These are phyloP conservation scores for Marasmius fiardii DNA, from an alignment of 1,284 basidiomycete genomes.

Conservation along the genomic window DNA sequence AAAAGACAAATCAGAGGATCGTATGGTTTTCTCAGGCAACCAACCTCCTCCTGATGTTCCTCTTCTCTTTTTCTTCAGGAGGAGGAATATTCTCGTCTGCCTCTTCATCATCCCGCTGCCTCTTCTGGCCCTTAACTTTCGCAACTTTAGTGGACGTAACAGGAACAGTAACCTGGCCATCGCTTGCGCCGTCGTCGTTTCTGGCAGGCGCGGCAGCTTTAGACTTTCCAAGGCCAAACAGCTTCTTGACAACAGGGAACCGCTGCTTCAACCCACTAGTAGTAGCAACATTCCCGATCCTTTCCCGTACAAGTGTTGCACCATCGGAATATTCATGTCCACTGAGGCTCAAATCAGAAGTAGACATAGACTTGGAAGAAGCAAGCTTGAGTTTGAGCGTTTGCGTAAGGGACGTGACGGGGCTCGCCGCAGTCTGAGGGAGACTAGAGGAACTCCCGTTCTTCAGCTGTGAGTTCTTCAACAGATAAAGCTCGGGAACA, in stretches of 20 bases:
- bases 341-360: background rate
- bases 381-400: background rate
- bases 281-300: background rate
- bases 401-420: background rate
- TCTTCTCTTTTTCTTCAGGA: background rate
- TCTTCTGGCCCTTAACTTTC: background rate
- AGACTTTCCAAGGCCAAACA: background rate
- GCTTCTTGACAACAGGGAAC: background rate
- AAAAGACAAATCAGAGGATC: too few relatives aligned
- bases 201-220: background rate
- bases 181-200: background rate
- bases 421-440: background rate
- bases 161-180: background rate
- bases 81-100: background rate
- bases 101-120: background rate
- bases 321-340: background rate
- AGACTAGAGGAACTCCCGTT: background rate
- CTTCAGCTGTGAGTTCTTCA: background rate
- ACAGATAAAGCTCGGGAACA: background rate
- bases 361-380: background rate
- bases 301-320: background rate
- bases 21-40: background rate
- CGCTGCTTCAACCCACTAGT: background rate
- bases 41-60: constrained; percentile 1
- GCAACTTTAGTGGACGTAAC: background rate